A percentile compares a stretch with the other conserved stretches of the same genome.
phyloP scores from a whole-genome alignment of 2,329 filamentous ascomycete species.

The Botrytis aclada region DNA sequence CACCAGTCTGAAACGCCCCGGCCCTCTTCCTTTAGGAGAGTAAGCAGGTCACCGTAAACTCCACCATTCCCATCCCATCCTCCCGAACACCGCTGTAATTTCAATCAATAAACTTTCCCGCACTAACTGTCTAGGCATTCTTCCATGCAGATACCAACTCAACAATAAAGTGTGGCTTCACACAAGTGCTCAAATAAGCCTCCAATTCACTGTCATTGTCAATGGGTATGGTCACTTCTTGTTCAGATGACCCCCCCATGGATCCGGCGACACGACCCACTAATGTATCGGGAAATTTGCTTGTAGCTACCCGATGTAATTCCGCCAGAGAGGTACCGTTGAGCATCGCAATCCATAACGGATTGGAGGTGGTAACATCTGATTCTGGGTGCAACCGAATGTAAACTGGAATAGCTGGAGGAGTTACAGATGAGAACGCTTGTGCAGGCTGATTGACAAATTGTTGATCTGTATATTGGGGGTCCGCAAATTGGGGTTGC shows the following conservation, averaged over 20 bases:
- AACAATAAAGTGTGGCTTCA: constrained; percentile 38
- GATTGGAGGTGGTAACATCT: constrained; percentile 47
- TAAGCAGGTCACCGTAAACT: not conserved
- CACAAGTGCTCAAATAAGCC: constrained; percentile 63
- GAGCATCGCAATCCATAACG: constrained; percentile 66
- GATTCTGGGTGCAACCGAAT: constrained; percentile 68
- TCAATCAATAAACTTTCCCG: not conserved
- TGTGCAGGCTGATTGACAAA: constrained; percentile 43
- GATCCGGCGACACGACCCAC: constrained; percentile 64
- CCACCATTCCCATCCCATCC: not conserved
- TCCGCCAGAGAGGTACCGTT: constrained; percentile 54
- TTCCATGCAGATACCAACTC: constrained; percentile 37
- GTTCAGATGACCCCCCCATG: constrained; percentile 51
- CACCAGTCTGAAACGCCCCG: not conserved
- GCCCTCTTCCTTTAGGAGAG: not conserved
- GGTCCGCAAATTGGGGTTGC: constrained; percentile 36
- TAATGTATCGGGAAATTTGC: constrained; percentile 57
- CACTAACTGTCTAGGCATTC: constrained; percentile 23
- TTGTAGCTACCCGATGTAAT: constrained; percentile 57
- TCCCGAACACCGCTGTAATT: not conserved
- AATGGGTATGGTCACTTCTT: constrained; percentile 62
- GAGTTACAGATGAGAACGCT: constrained; percentile 35
- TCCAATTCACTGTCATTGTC: constrained; percentile 69
- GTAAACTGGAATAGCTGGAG: constrained; percentile 56
- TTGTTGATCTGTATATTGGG: constrained; percentile 36